Conservation (phyloP, 179 eudicot species). For the Beta corolliflora region DNA sequence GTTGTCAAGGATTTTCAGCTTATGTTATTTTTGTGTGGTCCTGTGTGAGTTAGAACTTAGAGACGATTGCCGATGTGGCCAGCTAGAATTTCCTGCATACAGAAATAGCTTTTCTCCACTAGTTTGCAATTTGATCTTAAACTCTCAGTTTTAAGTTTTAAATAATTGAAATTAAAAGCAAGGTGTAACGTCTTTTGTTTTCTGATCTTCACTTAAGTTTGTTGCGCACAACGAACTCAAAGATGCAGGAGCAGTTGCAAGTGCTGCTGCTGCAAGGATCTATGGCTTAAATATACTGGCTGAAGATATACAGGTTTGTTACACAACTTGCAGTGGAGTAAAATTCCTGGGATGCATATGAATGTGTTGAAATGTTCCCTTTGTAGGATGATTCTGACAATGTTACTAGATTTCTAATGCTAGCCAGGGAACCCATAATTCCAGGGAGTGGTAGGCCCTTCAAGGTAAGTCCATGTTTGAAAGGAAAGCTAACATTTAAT, state of each 20-base stretch:
- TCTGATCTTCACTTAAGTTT: slow-evolving; percentile 35
- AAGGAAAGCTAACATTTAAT: not conserved
- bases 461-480: slow-evolving; percentile 44
- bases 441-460: slow-evolving; percentile 71
- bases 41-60: not conserved
- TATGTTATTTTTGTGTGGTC: not conserved
- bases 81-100: not conserved
- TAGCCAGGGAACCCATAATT: slow-evolving; percentile 74
- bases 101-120: not conserved
- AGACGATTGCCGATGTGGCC: not conserved
- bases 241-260: slow-evolving; percentile 76
- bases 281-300: slow-evolving; percentile 64
- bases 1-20: not conserved
- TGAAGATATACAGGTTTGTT: slow-evolving; percentile 70
- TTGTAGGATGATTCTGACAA: slow-evolving; percentile 70
- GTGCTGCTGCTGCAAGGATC: slow-evolving; percentile 67
- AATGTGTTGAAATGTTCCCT: slow-evolving; percentile 18
- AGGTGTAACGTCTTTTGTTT: slow-evolving; percentile 3
- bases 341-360: not conserved
- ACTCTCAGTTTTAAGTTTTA: not conserved
- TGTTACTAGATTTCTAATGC: slow-evolving; percentile 72
- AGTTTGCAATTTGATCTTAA: not conserved
- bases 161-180: not conserved
- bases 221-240: slow-evolving; percentile 56
- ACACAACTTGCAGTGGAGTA: not conserved